These are phyloP conservation scores for Leccinellum albellum DNA, from an alignment of 768 basidiomycete species.

Conservation along the genomic window DNA sequence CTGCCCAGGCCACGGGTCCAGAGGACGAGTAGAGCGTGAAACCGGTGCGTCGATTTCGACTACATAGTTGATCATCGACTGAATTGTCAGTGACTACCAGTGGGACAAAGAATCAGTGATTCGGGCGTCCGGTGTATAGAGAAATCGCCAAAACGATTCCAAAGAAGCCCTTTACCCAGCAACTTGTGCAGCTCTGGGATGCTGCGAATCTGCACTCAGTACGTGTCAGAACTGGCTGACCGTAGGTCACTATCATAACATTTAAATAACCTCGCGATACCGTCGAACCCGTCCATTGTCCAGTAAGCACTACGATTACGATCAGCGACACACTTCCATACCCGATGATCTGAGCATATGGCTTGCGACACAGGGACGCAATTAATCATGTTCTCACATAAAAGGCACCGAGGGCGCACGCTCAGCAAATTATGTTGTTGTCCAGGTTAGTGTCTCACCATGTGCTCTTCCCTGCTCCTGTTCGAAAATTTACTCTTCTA, in stretches of 20 bases:
- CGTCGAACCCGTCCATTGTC: neutral
- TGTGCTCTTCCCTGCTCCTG: neutral
- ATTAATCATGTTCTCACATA: neutral
- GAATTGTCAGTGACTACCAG: no score
- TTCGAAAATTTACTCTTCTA: neutral
- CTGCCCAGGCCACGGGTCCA: neutral
- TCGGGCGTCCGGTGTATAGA: no score
- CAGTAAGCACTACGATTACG: neutral
- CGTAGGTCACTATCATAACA: neutral
- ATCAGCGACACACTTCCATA: neutral
- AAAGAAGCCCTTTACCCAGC: no score
- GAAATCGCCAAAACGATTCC: no score
- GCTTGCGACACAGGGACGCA: neutral
- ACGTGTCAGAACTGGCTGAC: neutral
- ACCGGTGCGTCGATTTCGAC: neutral
- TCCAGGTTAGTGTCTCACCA: neutral
- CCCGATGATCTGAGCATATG: no score
- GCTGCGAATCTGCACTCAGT: neutral
- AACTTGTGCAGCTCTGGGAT: neutral
- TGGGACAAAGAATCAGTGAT: no score
- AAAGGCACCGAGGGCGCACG: neutral
- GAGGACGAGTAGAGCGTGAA: neutral
- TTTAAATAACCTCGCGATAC: neutral
- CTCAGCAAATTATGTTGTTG: neutral
- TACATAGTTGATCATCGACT: no score